Evolutionary conservation across 2,329 filamentous ascomycete species (phyloP), one percentile per base, ranked within the genome.

Genomic region (Pseudogymnoascus sp.): DNA sequence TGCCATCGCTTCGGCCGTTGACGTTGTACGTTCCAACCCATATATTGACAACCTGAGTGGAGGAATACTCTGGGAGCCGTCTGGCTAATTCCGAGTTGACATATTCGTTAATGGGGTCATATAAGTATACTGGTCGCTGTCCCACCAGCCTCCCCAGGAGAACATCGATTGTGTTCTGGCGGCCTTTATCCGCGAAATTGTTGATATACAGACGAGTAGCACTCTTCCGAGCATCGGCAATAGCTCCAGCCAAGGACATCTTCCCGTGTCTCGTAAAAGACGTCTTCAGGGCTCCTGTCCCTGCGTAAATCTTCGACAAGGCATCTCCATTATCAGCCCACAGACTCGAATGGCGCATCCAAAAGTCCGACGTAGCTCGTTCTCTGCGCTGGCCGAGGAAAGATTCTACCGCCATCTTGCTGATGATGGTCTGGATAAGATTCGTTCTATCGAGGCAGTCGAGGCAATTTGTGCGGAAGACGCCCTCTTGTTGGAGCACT

Each of bases 251-350:
- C 23, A 97, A 76, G 10, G 92, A 96, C 91, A 96, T 97, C 76
- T 97, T 97, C 35, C 94, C 94, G 71, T 90, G 87, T 63, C 94
- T 84, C 1, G 94, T 99, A 70, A 96, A 97, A 0, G 92, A 97
- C 2, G 92, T 92, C 74, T 97, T 99, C 50, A 99, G 79, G 14
- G 94, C 94, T 4, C 94, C 94, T 3, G 94, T 99, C 23, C 94
- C 94, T 7, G 94, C 94, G 73, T 99, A 99, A 25, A 97, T 97
- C 71, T 91, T 91, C 11, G 92, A 97, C 59, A 99, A 76, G 5
- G 90, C 89, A 77, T 99, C 94, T 21, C 94, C 94, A 72, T 97
- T 97, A 75, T 99, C 94, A 35, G 94, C 94, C 94, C 94, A 99
- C 1, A 99, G 81, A 65, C 86, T 94, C 7, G 91, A 92, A 76